These are phyloP conservation scores for Claviceps lovelessii DNA, from an alignment of 2,329 filamentous ascomycete species.

Conservation along the genomic window DNA sequence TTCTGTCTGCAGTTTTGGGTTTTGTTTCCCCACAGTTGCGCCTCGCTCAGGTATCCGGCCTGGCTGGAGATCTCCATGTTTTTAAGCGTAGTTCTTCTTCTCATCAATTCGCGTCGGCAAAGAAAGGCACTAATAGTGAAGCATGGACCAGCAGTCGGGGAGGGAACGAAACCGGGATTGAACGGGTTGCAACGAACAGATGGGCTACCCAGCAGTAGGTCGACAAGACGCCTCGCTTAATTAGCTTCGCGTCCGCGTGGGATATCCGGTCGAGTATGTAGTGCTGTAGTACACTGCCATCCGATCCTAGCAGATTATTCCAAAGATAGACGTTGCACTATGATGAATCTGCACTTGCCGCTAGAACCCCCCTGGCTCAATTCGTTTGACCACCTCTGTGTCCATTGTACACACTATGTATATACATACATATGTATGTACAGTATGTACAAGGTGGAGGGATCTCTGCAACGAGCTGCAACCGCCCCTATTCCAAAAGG, in stretches of 20 bases:
- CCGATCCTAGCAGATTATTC: not conserved
- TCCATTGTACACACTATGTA: not conserved
- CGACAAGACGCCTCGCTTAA: not conserved
- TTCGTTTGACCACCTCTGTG: not conserved
- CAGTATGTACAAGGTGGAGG: too few species aligned
- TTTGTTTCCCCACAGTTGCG: not conserved
- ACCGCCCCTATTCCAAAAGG: not conserved
- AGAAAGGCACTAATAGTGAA: not conserved
- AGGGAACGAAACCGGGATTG: not conserved
- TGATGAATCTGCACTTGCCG: not conserved
- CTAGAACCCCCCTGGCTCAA: not conserved
- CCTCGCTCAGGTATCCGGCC: not conserved
- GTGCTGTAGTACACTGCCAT: not conserved
- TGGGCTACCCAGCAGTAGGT: not conserved
- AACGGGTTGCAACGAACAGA: not conserved
- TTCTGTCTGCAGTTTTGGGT: not conserved
- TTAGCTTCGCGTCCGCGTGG: not conserved
- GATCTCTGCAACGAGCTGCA: not conserved
- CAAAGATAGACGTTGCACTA: not conserved
- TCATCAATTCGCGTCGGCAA: not conserved
- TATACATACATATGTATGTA: not conserved
- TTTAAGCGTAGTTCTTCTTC: not conserved
- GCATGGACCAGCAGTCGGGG: not conserved
- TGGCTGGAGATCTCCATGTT: not conserved
- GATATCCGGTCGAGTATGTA: not conserved